Percentiles rank a stretch among this genome's conserved stretches.
These are phyloP conservation scores for Aquilaria agallochum DNA, from an alignment of 441 rosid genomes.

Conservation along the genomic window DNA sequence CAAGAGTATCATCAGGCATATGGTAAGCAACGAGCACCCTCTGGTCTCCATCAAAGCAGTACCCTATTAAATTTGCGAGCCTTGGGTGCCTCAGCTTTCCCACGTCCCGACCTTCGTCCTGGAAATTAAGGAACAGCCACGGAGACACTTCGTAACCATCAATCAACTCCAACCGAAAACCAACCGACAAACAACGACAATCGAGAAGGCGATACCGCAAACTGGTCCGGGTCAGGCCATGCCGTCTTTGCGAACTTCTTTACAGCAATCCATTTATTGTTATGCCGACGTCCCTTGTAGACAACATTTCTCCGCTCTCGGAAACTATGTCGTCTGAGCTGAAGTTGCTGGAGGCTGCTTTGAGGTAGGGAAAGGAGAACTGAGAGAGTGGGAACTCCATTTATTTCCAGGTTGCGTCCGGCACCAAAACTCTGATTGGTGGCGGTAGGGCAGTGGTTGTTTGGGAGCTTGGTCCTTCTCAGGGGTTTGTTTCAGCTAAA, in stretches of 20 bases:
- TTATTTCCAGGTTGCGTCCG: slow-evolving; percentile 26
- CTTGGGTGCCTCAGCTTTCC: slow-evolving; percentile 73
- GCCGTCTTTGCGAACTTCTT: slow-evolving; percentile 87
- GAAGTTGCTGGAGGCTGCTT: slow-evolving; percentile 77
- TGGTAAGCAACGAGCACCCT: slow-evolving; percentile 85
- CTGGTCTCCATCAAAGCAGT: slow-evolving; percentile 83
- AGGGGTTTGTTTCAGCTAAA: slow-evolving; percentile 32
- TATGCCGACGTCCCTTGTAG: slow-evolving; percentile 70
- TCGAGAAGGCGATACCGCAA: slow-evolving; percentile 40
- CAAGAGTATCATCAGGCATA: slow-evolving; percentile 84
- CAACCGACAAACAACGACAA: neutral
- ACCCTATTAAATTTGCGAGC: slow-evolving; percentile 81
- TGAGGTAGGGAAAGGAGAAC: slow-evolving; percentile 70
- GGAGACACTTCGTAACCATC: slow-evolving; percentile 8
- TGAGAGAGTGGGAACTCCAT: slow-evolving; percentile 54
- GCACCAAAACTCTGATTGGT: slow-evolving; percentile 2
- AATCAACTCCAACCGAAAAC: neutral
- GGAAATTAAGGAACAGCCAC: slow-evolving; percentile 1
- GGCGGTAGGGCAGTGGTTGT: slow-evolving; percentile 12
- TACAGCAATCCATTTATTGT: slow-evolving; percentile 81
- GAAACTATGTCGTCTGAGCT: slow-evolving; percentile 77
- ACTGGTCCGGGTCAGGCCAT: slow-evolving; percentile 94
- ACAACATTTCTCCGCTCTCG: slow-evolving; percentile 80
- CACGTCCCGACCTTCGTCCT: slow-evolving; percentile 83
- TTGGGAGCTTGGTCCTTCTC: slow-evolving; percentile 28